Evolutionary conservation across 148 eudicot genomes (phyloP).

Genomic region (Chenopodium suecicum): DNA sequence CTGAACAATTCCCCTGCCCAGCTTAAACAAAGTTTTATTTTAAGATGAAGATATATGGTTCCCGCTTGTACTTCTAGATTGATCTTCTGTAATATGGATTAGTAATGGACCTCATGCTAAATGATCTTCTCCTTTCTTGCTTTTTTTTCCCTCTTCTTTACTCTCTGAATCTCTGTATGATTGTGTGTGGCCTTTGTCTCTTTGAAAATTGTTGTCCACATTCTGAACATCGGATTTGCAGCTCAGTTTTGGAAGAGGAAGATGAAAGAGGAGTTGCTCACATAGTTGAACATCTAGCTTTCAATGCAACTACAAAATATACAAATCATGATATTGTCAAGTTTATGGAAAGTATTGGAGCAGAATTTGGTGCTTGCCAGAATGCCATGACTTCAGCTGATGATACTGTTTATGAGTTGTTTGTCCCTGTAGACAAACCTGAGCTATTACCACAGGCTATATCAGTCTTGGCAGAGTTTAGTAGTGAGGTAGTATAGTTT

Average conservation of each 20-base stretch:
- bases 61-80: neutral
- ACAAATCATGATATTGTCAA: slow-evolving; percentile 73
- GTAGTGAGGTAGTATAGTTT: slow-evolving; percentile 57
- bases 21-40: neutral
- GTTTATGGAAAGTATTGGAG: slow-evolving; percentile 83
- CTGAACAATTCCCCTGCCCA: too few relatives aligned
- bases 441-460: slow-evolving; percentile 75
- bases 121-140: neutral
- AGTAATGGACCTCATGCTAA: too few relatives aligned
- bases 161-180: neutral
- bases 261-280: slow-evolving; percentile 94
- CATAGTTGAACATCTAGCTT: slow-evolving; percentile 93
- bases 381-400: slow-evolving; percentile 85
- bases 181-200: neutral
- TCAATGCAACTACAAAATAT: slow-evolving; percentile 83
- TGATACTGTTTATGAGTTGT: slow-evolving; percentile 84
- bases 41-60: neutral
- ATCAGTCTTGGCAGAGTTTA: slow-evolving; percentile 81
- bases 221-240: slow-evolving; percentile 44
- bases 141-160: neutral
- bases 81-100: neutral
- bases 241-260: slow-evolving; percentile 95
- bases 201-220: neutral
- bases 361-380: slow-evolving; percentile 89
- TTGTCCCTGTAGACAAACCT: slow-evolving; percentile 94